Percentiles rank a stretch among this genome's conserved stretches.
These are phyloP conservation scores for Lipomyces yamadae DNA, from an alignment of 805 yeast species.

Conservation along the genomic window DNA sequence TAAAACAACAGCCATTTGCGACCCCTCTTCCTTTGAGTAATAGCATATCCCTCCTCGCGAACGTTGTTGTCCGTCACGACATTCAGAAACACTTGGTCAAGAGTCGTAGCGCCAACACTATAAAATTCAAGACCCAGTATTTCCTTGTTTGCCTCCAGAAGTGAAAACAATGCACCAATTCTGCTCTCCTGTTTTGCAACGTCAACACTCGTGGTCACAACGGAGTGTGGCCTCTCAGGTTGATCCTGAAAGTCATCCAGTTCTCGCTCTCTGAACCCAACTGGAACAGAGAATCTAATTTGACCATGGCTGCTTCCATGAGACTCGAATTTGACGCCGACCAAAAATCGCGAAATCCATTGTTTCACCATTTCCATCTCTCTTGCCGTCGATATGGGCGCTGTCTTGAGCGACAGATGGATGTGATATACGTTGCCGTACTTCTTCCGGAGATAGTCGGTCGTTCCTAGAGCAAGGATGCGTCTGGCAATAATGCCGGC, in stretches of 20 bases:
- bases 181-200: slow-evolving; percentile 20
- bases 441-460: slow-evolving; percentile 37
- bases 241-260: slow-evolving; percentile 3
- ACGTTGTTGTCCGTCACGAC: slow-evolving; percentile 41
- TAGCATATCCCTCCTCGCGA: slow-evolving; percentile 36
- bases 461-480: slow-evolving; percentile 43
- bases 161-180: slow-evolving; percentile 2
- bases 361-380: slow-evolving; percentile 1
- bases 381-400: not conserved
- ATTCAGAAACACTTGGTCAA: slow-evolving; percentile 44
- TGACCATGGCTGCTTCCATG: slow-evolving; percentile 29
- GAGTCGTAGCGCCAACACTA: slow-evolving; percentile 40
- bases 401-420: slow-evolving; percentile 38
- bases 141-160: slow-evolving; percentile 8
- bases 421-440: slow-evolving; percentile 41
- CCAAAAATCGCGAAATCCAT: slow-evolving; percentile 34
- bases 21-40: no score
- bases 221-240: no score
- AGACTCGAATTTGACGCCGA: slow-evolving; percentile 17
- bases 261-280: not conserved
- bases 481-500: slow-evolving; percentile 43
- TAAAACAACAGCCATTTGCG: no score
- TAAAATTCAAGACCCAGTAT: slow-evolving; percentile 38
- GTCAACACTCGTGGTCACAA: slow-evolving; percentile 4
- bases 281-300: slow-evolving; percentile 34